Base-by-base conservation (phyloP, 2,329 filamentous ascomycete genomes). In the Colletotrichum karsti region DNA sequence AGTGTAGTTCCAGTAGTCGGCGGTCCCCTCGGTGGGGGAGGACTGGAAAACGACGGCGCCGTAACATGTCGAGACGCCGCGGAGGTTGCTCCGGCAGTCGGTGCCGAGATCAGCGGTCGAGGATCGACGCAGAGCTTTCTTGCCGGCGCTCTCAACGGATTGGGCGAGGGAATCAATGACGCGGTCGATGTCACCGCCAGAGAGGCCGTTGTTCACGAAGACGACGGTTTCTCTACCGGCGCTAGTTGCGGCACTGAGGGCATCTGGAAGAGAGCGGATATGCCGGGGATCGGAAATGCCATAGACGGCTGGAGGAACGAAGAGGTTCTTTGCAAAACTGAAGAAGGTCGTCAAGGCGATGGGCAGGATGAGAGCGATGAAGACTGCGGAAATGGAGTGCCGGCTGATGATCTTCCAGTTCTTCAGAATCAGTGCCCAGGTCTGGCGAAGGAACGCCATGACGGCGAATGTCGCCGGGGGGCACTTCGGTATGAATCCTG, bases 1-100 rank as follows among this genome's bases (percentile, higher is more conserved):
- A 0, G 93, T 95, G 76, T 97, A 98, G 79, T 96, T 97, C 95
- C 95, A 97, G 48, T 87, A 79, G 2, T 87, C 86, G 7, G 85
- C 86, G 1, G 77, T 70, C 9, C 93, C 93, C 80, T 96, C 91
- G 2, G 79, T 85, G 0, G 94, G 93, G 5, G 93, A 97, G 1
- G 91, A 91, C 60, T 89, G 84, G 80, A 97, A 95, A 5, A 92
- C 88, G 2, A 92, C 87, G 8, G 92, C 93, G 18, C 88, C 92
- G 75, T 91, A 94, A 77, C 93, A 96, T 1, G 79, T 81, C 12
- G 91, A 92, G 1, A 92, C 90, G 18, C 92, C 92, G 39, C 88
- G 82, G 56, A 93, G 79, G 41, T 84, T 87, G 71, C 86, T 90
- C 28, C 85, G 86, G 75, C 93, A 97, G 24, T 86, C 82, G 26